Percentiles rank a stretch among this genome's conserved stretches.
These are phyloP conservation scores for Aspergillus flavus DNA, from an alignment of 2,329 filamentous ascomycete genomes.

Conservation along the genomic window DNA sequence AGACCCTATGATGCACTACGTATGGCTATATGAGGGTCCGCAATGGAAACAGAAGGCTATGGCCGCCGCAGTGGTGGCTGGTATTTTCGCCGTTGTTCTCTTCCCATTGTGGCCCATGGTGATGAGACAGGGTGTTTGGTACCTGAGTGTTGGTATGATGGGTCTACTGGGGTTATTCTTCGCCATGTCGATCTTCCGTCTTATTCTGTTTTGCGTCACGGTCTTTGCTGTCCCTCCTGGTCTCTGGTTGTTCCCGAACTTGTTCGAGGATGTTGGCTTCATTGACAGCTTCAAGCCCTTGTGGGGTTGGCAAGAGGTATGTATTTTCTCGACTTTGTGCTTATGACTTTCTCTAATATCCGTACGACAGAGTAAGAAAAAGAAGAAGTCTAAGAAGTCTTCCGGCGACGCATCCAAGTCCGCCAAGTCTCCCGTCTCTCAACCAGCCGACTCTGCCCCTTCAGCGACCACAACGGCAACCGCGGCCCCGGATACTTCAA, in stretches of 20 bases:
- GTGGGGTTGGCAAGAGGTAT: slow-evolving; percentile 97
- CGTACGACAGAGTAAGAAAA: slow-evolving; percentile 39
- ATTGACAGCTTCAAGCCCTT: slow-evolving; percentile 94
- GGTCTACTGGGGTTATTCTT: slow-evolving; percentile 92
- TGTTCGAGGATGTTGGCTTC: slow-evolving; percentile 98
- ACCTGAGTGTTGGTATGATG: slow-evolving; percentile 91
- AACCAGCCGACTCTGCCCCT: slow-evolving; percentile 21
- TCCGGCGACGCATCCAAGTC: slow-evolving; percentile 14
- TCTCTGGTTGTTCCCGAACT: slow-evolving; percentile 96
- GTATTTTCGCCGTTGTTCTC: slow-evolving; percentile 86
- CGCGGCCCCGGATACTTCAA: slow-evolving; percentile 37
- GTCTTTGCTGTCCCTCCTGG: slow-evolving; percentile 83
- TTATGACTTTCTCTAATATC: slow-evolving; percentile 1
- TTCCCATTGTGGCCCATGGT: slow-evolving; percentile 96
- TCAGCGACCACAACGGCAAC: slow-evolving; percentile 40
- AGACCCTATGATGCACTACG: slow-evolving; percentile 73
- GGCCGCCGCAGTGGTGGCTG: slow-evolving; percentile 76
- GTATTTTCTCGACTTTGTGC: slow-evolving; percentile 24
- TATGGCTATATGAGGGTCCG: slow-evolving; percentile 93
- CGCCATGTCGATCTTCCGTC: slow-evolving; percentile 92
- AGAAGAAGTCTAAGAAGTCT: slow-evolving; percentile 41
- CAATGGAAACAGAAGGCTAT: slow-evolving; percentile 95
- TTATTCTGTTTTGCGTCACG: slow-evolving; percentile 91
- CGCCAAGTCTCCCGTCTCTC: slow-evolving; percentile 9
- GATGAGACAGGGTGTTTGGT: slow-evolving; percentile 92